Evolutionary conservation across 2,329 filamentous ascomycete genomes (phyloP), one percentile per base, ranked within the genome.

Genomic region (Pseudogymnoascus sp.): DNA sequence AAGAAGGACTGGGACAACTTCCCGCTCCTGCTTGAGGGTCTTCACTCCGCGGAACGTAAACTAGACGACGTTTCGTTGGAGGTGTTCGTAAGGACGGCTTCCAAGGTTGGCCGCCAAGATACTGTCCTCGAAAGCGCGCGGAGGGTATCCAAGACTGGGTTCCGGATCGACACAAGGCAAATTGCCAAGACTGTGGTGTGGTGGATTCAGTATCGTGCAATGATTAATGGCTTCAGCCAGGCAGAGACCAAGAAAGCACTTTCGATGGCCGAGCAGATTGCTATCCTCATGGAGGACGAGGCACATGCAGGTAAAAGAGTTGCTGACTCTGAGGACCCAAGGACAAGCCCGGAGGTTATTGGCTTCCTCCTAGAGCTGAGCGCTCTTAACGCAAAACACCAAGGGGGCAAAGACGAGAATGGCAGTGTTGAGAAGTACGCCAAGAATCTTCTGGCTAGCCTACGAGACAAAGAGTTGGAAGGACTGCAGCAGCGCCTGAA

Each of bases 361-460:
- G 77, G 72, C 21, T 68, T 74, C 2, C 63, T 79, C 15, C 68
- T 81, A 6, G 74, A 79, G 59, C 68, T 82, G 13, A 73, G 73
- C 64, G 76, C 78, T 26, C 73, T 76, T n/a, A 70, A 76, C 2
- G 37, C 74, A n/a, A 71, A 72, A 29, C 64, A 75, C 35, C 65
- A 68, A 17, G 71, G 65, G 3, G 73, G 74, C 2, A 72, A 73
- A 36, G 77, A 80, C 65, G 64, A 68, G n/a, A 69, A 70, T 24
- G 71, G 71, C 3, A 70, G 74, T 31, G 77, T 79, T 29, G 66
- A 66, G 24, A 68, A 68, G 37, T 79, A 78, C 64, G 73, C 72
- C 10, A 65, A 69, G 59, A 69, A 62, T 58, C 63, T 69, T 41
- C 63, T 63, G 62, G 69, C 15, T 9, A 62, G 60, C 17, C 61